Evolutionary conservation across 495 filamentous ascomycete species (phyloP).

Genomic region (Bathelium albidoporum): DNA sequence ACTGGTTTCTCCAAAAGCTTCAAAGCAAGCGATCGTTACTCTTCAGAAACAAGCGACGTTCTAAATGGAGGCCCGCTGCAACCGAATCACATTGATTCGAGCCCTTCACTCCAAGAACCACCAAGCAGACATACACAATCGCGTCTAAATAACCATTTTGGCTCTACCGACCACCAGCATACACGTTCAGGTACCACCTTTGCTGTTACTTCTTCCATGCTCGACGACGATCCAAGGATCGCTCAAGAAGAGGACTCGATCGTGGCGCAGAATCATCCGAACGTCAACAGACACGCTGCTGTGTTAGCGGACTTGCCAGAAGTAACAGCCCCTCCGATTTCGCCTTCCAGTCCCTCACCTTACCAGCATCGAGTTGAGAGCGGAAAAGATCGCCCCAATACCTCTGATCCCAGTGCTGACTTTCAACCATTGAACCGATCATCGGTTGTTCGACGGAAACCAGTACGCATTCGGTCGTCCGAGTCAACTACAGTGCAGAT

Average conservation of each 20-base stretch:
- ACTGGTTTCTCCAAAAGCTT: no score
- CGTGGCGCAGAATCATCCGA: slow-evolving; percentile 26
- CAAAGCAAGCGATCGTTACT: no score
- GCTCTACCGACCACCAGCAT: neutral
- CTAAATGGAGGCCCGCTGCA: no score
- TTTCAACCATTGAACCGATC: no score
- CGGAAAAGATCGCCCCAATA: neutral
- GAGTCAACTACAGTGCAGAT: no score
- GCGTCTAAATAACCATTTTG: no score
- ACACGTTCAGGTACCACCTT: neutral
- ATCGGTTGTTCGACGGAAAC: no score
- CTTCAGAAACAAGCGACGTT: no score
- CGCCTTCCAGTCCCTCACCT: neutral
- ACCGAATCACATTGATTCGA: neutral
- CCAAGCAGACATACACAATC: no score
- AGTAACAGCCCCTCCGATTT: slow-evolving; percentile 24
- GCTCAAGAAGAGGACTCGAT: no score
- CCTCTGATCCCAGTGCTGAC: neutral
- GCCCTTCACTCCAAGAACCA: slow-evolving; percentile 24
- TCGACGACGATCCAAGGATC: no score
- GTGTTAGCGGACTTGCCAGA: slow-evolving; percentile 9
- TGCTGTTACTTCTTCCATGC: neutral
- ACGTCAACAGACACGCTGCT: slow-evolving; percentile 9
- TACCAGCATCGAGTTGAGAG: slow-evolving; percentile 7
- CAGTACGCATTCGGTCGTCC: no score